phyloP scores from a whole-genome alignment of 2,329 filamentous ascomycete genomes.

The Chalaropsis ovoidea region DNA sequence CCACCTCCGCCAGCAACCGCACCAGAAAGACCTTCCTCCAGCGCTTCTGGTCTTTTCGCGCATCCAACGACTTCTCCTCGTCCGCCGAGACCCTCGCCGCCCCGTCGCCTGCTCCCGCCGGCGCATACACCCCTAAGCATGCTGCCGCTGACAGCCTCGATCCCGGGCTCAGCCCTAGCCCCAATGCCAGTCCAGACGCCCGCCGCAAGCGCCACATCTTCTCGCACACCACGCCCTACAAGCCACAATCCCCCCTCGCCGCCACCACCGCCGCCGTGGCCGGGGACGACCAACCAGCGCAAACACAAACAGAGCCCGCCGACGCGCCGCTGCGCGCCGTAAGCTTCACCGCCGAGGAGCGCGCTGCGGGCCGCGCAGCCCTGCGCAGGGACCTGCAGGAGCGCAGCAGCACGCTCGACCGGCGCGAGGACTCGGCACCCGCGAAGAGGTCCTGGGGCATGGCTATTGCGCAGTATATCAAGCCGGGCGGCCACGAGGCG shows the following conservation, averaged over 20 bases:
- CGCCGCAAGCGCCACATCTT: constrained; percentile 13
- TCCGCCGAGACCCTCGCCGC: neutral
- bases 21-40: constrained; percentile 1
- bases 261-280: neutral
- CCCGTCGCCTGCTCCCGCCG: neutral
- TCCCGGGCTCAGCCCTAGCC: neutral
- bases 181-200: too few relatives aligned
- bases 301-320: neutral
- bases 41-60: constrained; percentile 18
- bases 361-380: too few relatives aligned
- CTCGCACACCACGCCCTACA: constrained; percentile 5
- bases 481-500: constrained; percentile 10
- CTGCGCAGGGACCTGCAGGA: too few relatives aligned
- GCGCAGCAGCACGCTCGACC: neutral
- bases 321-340: too few relatives aligned
- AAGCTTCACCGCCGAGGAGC: too few relatives aligned
- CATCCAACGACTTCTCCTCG: constrained; percentile 15
- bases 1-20: neutral
- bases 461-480: constrained; percentile 10
- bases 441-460: neutral
- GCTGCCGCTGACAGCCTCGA: neutral
- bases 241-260: neutral
- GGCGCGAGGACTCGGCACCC: neutral
- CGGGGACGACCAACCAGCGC: neutral
- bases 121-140: neutral